Evolutionary conservation across 805 yeast species (phyloP).

Genomic region (Candida nanaspora): DNA sequence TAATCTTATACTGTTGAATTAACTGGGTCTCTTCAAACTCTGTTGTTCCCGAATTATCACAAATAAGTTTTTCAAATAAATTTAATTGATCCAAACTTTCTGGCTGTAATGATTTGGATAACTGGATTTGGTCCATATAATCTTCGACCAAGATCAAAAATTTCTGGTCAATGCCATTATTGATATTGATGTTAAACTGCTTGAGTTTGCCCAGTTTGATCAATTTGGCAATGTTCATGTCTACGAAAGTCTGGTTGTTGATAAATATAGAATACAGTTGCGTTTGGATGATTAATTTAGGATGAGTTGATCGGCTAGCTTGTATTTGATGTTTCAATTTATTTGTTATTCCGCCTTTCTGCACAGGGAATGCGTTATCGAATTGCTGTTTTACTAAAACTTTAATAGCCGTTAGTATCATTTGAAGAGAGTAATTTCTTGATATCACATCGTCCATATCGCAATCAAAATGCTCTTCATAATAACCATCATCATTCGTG

Average conservation of each 20-base stretch:
- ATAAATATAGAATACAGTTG: slow-evolving; percentile 45
- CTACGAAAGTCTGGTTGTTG: slow-evolving; percentile 43
- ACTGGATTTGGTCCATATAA: slow-evolving; percentile 9
- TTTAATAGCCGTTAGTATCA: slow-evolving; percentile 11
- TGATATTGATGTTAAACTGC: slow-evolving; percentile 27
- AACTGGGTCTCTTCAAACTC: slow-evolving; percentile 19
- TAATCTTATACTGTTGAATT: slow-evolving; percentile 11
- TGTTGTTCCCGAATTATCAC: slow-evolving; percentile 12
- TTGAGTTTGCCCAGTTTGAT: slow-evolving; percentile 30
- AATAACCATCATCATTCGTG: slow-evolving; percentile 3
- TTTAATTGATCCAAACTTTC: slow-evolving; percentile 3
- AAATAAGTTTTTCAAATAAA: slow-evolving; percentile 11
- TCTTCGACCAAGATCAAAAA: slow-evolving; percentile 25
- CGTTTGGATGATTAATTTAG: slow-evolving; percentile 34
- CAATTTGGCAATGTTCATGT: slow-evolving; percentile 32
- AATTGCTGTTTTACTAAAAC: slow-evolving; percentile 13
- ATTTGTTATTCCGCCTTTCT: slow-evolving; percentile 16
- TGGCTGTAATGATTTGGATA: slow-evolving; percentile 13
- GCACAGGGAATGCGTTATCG: slow-evolving; percentile 11
- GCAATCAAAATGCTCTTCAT: slow-evolving; percentile 1
- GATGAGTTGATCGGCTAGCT: slow-evolving; percentile 18
- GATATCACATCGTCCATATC: slow-evolving; percentile 4
- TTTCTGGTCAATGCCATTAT: slow-evolving; percentile 35
- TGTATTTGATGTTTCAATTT: slow-evolving; percentile 12
- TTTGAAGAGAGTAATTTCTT: slow-evolving; percentile 5